These are phyloP conservation scores for Dryas drummondii DNA, from an alignment of 306 rosid species.

Conservation along the genomic window DNA sequence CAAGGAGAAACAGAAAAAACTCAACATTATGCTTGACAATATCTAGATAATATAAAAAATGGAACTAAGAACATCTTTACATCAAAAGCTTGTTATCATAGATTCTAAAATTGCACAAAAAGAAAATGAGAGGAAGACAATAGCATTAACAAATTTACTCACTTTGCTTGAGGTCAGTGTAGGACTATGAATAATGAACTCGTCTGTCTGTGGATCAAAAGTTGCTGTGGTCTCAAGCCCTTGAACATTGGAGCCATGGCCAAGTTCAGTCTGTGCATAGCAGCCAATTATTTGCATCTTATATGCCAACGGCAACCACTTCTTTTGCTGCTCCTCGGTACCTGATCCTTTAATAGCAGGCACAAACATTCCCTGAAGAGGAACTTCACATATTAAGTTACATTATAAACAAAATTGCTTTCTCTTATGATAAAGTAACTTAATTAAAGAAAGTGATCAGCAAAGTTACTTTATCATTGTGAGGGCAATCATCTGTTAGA, in stretches of 20 bases:
- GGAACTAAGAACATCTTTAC: background rate
- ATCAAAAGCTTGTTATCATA: background rate
- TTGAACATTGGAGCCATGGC: conserved; percentile 98
- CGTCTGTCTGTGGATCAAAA: conserved; percentile 79
- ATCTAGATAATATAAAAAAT: background rate
- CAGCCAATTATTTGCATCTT: conserved; percentile 97
- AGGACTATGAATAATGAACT: conserved; percentile 85
- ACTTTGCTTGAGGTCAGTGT: conserved; percentile 96
- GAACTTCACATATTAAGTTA: conserved; percentile 20
- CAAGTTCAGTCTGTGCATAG: conserved; percentile 99
- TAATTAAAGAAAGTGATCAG: no score
- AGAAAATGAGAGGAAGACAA: background rate
- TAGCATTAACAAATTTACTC: conserved; percentile 32
- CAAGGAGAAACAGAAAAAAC: background rate
- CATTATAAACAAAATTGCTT: conserved; percentile 4
- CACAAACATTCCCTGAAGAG: conserved; percentile 81
- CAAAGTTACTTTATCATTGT: no score
- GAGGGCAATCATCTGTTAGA: no score
- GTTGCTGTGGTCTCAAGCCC: conserved; percentile 99
- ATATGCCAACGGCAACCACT: conserved; percentile 89
- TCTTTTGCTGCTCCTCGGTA: conserved; percentile 83
- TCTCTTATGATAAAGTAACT: no score
- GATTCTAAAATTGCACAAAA: conserved; percentile 16
- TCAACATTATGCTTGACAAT: conserved; percentile 8
- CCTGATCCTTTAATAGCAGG: conserved; percentile 89